A percentile compares a stretch with the other conserved stretches of the same genome.
phyloP scores from a whole-genome alignment of 2,329 filamentous ascomycete genomes.

The Penicillium verrucosum region DNA sequence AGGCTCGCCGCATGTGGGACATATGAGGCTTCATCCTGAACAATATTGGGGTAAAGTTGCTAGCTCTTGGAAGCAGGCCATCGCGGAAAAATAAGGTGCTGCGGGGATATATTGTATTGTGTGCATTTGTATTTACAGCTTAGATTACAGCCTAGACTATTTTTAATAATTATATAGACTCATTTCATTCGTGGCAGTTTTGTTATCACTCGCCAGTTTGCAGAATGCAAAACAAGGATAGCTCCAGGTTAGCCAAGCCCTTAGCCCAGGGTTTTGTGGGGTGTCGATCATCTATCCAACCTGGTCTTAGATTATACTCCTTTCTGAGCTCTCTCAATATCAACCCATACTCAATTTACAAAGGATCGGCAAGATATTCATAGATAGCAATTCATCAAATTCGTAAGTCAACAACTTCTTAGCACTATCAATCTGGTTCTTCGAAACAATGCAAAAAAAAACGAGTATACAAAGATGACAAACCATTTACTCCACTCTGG shows the following conservation, averaged over 20 bases:
- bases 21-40: slow-evolving; percentile 55
- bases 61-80: slow-evolving; percentile 17
- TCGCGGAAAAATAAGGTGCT: slow-evolving; percentile 1
- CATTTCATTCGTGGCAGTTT: neutral
- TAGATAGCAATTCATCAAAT: neutral
- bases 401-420: neutral
- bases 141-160: neutral
- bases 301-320: neutral
- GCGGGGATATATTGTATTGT: neutral
- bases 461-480: neutral
- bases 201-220: neutral
- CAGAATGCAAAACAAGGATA: too few relatives aligned
- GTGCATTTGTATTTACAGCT: neutral
- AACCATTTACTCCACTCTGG: neutral
- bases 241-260: neutral
- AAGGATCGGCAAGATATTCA: neutral
- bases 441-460: neutral
- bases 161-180: neutral
- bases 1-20: slow-evolving; percentile 59
- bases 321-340: neutral
- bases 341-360: too few relatives aligned
- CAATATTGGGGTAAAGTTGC: slow-evolving; percentile 53
- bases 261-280: neutral
- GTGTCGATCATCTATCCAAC: neutral
- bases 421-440: neutral